Conservation (phyloP, 495 filamentous ascomycete genomes). For the Penicillium atrosanguineum region DNA sequence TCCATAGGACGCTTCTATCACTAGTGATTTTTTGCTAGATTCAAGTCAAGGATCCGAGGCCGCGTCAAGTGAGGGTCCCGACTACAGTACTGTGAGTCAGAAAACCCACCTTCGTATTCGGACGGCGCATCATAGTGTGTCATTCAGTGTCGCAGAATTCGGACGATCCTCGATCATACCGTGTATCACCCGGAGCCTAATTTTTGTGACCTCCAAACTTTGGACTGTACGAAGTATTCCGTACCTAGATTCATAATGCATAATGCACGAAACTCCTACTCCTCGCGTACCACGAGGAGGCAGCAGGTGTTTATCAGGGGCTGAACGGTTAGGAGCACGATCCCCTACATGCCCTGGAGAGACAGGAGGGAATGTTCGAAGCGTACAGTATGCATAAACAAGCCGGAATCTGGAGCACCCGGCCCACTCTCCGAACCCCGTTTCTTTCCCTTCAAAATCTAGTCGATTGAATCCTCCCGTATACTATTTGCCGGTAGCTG, state of each 20-base stretch:
- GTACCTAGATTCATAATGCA: background rate
- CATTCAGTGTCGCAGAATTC: background rate
- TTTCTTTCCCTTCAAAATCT: background rate
- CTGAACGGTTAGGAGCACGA: background rate
- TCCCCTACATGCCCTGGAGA: background rate
- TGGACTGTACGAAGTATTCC: too few relatives aligned
- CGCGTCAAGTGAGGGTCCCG: background rate
- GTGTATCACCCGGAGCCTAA: background rate
- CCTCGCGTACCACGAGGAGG: background rate
- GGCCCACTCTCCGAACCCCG: conserved; percentile 1
- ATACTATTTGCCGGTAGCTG: background rate
- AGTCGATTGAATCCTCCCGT: background rate
- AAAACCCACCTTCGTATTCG: background rate
- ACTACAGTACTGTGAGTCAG: background rate
- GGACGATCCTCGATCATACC: background rate
- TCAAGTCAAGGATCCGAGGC: background rate
- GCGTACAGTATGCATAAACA: background rate
- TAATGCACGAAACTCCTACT: background rate
- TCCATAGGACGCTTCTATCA: background rate
- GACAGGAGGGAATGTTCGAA: background rate
- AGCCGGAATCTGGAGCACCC: conserved; percentile 8
- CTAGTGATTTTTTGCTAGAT: too few relatives aligned
- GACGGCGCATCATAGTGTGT: background rate
- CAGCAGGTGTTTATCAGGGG: background rate
- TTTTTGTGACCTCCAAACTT: background rate